Conservation (phyloP, 2,329 filamentous ascomycete species). For the Elsinoe arachidis region DNA sequence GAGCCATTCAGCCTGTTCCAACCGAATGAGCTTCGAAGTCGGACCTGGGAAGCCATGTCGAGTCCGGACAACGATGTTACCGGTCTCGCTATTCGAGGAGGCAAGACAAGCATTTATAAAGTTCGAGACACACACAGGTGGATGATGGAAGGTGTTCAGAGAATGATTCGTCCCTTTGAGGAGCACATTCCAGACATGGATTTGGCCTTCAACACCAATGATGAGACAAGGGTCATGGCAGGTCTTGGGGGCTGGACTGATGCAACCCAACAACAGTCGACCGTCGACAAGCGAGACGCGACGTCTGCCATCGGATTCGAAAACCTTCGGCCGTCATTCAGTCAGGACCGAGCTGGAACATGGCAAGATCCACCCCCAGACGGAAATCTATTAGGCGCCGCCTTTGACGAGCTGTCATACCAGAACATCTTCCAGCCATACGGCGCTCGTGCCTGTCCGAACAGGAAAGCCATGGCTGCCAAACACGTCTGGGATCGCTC, state of each 20-base stretch:
- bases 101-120: conserved; percentile 42
- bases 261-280: too few species aligned
- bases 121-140: conserved; percentile 48
- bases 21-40: conserved; percentile 42
- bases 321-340: conserved; percentile 25
- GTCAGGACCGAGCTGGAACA: conserved; percentile 28
- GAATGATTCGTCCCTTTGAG: conserved; percentile 47
- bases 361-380: conserved; percentile 31
- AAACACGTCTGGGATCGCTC: conserved; percentile 55
- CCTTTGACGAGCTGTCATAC: conserved; percentile 28
- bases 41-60: conserved; percentile 45
- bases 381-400: conserved; percentile 14
- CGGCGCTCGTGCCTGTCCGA: conserved; percentile 49
- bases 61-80: conserved; percentile 48
- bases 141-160: conserved; percentile 48
- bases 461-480: conserved; percentile 51
- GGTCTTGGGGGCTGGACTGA: background rate
- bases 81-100: conserved; percentile 48
- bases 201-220: conserved; percentile 54
- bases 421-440: conserved; percentile 34
- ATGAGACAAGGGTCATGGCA: conserved; percentile 44
- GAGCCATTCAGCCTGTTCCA: conserved; percentile 46
- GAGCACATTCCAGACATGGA: conserved; percentile 54
- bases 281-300: too few species aligned
- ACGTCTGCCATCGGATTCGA: background rate